Base-by-base conservation (phyloP, 1,284 basidiomycete genomes). In the Rhodotorula sp. region DNA sequence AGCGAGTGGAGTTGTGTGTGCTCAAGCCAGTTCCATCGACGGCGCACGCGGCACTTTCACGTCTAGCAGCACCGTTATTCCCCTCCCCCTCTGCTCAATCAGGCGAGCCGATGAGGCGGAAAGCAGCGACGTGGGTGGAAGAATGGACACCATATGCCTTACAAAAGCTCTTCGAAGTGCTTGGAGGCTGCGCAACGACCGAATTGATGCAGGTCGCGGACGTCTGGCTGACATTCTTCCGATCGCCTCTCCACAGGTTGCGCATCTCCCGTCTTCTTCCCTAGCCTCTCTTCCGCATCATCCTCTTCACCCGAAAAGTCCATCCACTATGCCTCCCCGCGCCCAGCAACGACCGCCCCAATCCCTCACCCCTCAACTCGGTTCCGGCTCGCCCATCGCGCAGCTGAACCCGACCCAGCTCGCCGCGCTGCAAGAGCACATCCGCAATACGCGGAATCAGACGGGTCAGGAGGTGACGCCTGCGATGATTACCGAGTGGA, bases 391-490 rank as follows among this genome's bases (percentile, higher is more conserved):
- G 13, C 68, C 68, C 1, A 57, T 70, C 57, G 58, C 60, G 20
- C 70, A 71, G 37, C 59, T 73, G 37, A 71, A 62, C 57, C 64
- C 69, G 18, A 64, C 65, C 46, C 72, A 74, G 51, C 59, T 74
- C 34, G 55, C 64, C 18, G 67, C 64, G 26, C 62, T 74, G 16
- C 72, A 74, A 50, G 69, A 71, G 18, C 64, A 71, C 59, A 67
- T 74, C 28, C 72, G 72, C 20, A 51, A 64, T 22, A 65, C 62
- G 9, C 54, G 67, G 31, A 48, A 40, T 24, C 54, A 54, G 50
- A 74, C 72, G n/a, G 72, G 72, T 0, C 67, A 69, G 57, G 72
- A 74, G 62, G 61, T 69, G 24, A 74, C 72, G 24, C 61, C 69
- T 30, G 58, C 53, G 22, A 60, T 67, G 62, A 65, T 74, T 22